Percentiles rank a stretch among this genome's conserved stretches.
These are phyloP conservation scores for Leptomonas pyrrhocoris DNA, from an alignment of 208 protist genomes.

Conservation along the genomic window DNA sequence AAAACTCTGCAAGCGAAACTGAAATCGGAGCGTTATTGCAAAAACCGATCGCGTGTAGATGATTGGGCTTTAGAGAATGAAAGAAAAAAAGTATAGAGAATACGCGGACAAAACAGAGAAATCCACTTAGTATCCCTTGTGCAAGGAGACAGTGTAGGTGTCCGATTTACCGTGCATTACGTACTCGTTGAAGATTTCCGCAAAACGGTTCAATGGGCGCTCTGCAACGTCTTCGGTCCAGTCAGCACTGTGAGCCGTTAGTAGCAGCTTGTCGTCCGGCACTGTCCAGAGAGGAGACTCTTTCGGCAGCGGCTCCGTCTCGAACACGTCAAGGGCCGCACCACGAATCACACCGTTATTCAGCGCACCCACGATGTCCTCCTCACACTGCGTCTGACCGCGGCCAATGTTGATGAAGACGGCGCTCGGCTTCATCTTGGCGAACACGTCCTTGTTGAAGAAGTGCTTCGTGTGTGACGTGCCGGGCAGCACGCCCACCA, in stretches of 20 bases:
- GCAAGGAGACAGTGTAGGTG: constrained; percentile 33
- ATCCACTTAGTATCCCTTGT: constrained; percentile 30
- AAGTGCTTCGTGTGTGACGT: constrained; percentile 69
- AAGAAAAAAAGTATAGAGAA: background rate
- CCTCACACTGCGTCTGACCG: constrained; percentile 69
- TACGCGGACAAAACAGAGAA: background rate
- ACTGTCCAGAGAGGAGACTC: constrained; percentile 71
- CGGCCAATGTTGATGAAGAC: constrained; percentile 91
- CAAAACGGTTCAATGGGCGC: constrained; percentile 34
- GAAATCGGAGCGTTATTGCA: no score
- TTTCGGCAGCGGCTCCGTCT: constrained; percentile 69
- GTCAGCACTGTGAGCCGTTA: constrained; percentile 69
- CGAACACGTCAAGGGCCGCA: constrained; percentile 85
- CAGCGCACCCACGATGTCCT: constrained; percentile 67
- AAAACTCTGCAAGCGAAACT: background rate
- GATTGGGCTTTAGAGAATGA: no score
- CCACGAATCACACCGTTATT: constrained; percentile 65
- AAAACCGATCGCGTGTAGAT: no score
- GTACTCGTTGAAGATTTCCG: constrained; percentile 17
- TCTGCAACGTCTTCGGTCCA: constrained; percentile 34
- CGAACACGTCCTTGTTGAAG: constrained; percentile 80
- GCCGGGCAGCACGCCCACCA: constrained; percentile 83
- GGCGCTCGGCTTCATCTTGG: constrained; percentile 76
- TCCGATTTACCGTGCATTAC: background rate
- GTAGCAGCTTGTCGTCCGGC: constrained; percentile 66